These are phyloP conservation scores for Aspergillus ruber DNA, from an alignment of 2,329 filamentous ascomycete species.

Conservation along the genomic window DNA sequence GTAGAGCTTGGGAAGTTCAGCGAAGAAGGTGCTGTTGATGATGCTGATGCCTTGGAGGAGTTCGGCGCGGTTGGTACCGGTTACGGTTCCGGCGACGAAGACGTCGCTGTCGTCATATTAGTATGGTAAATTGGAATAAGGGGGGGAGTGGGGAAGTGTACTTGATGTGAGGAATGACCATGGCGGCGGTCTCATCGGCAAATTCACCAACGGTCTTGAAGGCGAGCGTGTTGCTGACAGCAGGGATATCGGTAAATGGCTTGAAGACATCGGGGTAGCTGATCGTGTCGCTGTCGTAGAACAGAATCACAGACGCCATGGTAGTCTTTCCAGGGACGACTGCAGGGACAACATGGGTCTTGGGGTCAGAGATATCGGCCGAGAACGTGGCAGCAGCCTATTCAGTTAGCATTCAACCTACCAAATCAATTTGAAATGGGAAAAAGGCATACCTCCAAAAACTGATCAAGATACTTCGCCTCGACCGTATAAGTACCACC, in stretches of 20 bases:
- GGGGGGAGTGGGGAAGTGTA: constrained; percentile 5
- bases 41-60: constrained; percentile 32
- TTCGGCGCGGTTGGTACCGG: constrained; percentile 21
- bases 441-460: constrained; percentile 14
- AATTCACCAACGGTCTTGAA: constrained; percentile 34
- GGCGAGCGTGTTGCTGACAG: constrained; percentile 25
- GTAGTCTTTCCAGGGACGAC: constrained; percentile 19
- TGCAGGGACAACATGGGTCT: constrained; percentile 26
- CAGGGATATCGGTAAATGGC: constrained; percentile 31
- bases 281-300: constrained; percentile 29
- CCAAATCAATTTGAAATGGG: neutral
- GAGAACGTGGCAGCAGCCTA: constrained; percentile 22
- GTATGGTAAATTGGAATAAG: neutral
- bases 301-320: constrained; percentile 31
- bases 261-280: constrained; percentile 28
- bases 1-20: constrained; percentile 34
- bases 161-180: constrained; percentile 31
- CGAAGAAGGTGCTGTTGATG: constrained; percentile 36
- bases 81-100: constrained; percentile 31
- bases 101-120: constrained; percentile 18
- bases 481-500: constrained; percentile 23
- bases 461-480: constrained; percentile 18
- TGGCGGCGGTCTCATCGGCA: constrained; percentile 23
- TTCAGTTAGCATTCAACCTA: constrained; percentile 1
- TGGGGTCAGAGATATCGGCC: constrained; percentile 23